Percentiles rank a stretch among this genome's conserved stretches.
Conservation (phyloP, 306 rosid species). For the Cicer cuneatum region DNA sequence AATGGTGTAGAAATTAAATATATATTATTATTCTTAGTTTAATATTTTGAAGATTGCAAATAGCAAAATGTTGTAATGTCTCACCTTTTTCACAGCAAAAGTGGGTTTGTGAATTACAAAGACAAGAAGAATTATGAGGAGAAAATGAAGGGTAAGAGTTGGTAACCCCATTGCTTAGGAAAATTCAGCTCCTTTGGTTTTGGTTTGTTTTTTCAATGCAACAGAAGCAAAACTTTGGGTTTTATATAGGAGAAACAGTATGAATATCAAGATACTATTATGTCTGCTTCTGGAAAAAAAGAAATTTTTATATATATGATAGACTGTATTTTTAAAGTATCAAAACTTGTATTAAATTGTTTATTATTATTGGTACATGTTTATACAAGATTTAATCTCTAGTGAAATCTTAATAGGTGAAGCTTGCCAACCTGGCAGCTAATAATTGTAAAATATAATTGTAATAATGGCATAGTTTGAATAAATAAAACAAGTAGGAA, state of each 20-base stretch:
- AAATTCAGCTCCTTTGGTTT: background rate
- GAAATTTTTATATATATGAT: background rate
- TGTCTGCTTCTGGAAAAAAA: background rate
- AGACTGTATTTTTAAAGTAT: background rate
- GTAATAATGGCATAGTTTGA: too few relatives aligned
- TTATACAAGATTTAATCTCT: background rate
- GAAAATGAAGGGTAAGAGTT: slow-evolving; percentile 37
- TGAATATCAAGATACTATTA: background rate
- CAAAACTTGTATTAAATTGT: background rate
- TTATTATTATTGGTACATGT: background rate
- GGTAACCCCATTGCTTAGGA: slow-evolving; percentile 49
- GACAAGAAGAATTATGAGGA: slow-evolving; percentile 49
- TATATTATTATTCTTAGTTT: background rate
- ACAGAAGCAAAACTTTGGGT: slow-evolving; percentile 38
- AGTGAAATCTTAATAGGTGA: background rate
- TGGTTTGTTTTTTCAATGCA: slow-evolving; percentile 42
- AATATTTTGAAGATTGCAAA: slow-evolving; percentile 31
- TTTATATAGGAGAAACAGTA: slow-evolving; percentile 21
- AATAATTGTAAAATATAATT: background rate
- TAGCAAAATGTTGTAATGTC: slow-evolving; percentile 40
- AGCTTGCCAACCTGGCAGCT: background rate
- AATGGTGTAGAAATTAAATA: background rate
- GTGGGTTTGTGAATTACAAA: slow-evolving; percentile 48
- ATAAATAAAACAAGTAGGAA: too few relatives aligned
- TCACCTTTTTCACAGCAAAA: slow-evolving; percentile 69